Evolutionary conservation across 306 rosid genomes (phyloP).

Genomic region (Carpinus fangiana): DNA sequence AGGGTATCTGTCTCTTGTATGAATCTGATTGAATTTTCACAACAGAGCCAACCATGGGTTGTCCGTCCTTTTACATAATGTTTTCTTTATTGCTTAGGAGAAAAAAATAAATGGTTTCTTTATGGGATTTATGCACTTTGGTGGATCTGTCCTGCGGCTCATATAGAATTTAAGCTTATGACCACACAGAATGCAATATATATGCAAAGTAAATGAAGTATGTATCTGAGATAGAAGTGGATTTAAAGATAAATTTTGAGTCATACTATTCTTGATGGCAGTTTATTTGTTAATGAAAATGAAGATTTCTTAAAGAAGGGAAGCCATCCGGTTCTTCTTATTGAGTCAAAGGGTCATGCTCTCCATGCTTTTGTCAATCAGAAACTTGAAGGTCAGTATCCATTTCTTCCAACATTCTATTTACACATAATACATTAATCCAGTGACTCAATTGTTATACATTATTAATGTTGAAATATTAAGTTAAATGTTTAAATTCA

Average conservation of each 20-base stretch:
- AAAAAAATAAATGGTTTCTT: not conserved
- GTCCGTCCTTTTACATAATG: not conserved
- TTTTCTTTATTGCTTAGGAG: not conserved
- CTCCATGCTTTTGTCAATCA: conserved; percentile 87
- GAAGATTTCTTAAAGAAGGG: conserved; percentile 79
- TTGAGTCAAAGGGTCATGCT: conserved; percentile 89
- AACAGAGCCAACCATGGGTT: not conserved
- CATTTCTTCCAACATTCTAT: conserved; percentile 7
- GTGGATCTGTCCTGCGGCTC: not conserved
- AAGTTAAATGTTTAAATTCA: too few species aligned
- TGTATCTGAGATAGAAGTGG: conserved; percentile 8
- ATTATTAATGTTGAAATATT: not conserved
- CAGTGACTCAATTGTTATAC: not conserved
- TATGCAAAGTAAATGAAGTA: conserved; percentile 12
- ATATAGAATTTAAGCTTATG: not conserved
- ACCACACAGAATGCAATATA: conserved; percentile 7
- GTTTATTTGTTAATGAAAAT: conserved; percentile 57
- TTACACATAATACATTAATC: not conserved
- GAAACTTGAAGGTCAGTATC: conserved; percentile 65
- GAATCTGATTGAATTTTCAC: conserved; percentile 2
- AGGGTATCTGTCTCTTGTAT: not conserved
- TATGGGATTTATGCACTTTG: conserved; percentile 7
- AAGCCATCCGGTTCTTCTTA: conserved; percentile 65
- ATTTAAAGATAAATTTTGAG: conserved; percentile 20
- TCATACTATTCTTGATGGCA: conserved; percentile 42